phyloP scores from a whole-genome alignment of 129 eudicot species.

The Ambrosia artemisiifolia region DNA sequence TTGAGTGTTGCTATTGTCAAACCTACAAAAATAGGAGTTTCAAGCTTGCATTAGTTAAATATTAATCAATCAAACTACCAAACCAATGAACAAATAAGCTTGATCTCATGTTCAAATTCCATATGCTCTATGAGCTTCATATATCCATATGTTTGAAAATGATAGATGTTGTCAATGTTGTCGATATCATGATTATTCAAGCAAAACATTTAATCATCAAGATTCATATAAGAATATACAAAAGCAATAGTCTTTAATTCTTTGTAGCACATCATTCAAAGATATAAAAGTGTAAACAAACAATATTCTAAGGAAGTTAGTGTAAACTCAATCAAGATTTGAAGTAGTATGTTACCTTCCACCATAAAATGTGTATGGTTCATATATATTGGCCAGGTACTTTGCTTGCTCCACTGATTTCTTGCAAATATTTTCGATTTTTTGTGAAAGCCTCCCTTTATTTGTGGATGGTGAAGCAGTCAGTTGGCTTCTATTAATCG shows the following conservation, averaged over 20 bases:
- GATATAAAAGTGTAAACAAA: neutral
- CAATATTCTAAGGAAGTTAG: neutral
- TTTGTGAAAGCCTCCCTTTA: conserved; percentile 44
- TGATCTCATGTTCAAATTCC: conserved; percentile 1
- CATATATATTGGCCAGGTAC: conserved; percentile 78
- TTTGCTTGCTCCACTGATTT: conserved; percentile 92
- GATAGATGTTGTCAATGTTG: neutral
- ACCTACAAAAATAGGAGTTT: conserved; percentile 40
- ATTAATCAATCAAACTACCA: neutral
- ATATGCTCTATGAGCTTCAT: neutral
- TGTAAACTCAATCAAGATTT: neutral
- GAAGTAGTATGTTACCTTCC: conserved; percentile 62
- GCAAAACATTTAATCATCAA: neutral
- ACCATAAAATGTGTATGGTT: conserved; percentile 91
- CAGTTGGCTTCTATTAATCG: conserved; percentile 46
- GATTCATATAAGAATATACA: neutral
- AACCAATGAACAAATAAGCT: neutral
- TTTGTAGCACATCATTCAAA: neutral
- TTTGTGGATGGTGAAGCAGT: conserved; percentile 29
- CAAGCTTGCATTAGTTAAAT: neutral
- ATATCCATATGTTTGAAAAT: neutral
- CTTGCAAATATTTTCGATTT: conserved; percentile 68
- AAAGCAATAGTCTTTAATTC: neutral
- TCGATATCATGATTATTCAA: neutral
- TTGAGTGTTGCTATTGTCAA: conserved; percentile 82